These are phyloP conservation scores for Cinchona pubescens DNA, from an alignment of 257 asterid genomes.

Conservation along the genomic window DNA sequence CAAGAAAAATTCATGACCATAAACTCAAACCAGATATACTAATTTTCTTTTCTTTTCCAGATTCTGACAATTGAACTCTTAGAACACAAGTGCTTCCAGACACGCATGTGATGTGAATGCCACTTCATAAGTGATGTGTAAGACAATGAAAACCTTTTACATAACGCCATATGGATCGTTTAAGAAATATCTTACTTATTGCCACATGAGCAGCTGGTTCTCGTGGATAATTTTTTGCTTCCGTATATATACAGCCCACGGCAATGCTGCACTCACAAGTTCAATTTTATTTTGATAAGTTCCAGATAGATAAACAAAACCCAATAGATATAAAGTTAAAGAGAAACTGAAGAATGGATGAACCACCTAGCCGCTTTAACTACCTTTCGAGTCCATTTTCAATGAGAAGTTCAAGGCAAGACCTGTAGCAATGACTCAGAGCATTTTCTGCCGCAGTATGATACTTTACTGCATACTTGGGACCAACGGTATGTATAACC, in stretches of 20 bases:
- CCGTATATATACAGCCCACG: constrained; percentile 91
- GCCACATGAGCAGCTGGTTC: constrained; percentile 99
- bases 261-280: constrained; percentile 70
- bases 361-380: constrained; percentile 19
- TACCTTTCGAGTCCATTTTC: constrained; percentile 68
- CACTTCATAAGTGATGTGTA: neutral
- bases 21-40: neutral
- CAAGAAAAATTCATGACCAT: neutral
- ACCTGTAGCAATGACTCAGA: constrained; percentile 90
- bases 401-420: constrained; percentile 44
- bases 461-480: constrained; percentile 92
- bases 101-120: neutral
- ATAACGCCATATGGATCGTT: neutral
- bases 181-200: constrained; percentile 56
- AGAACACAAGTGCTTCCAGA: neutral
- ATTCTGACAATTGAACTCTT: neutral
- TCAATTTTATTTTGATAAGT: constrained; percentile 15
- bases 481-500: constrained; percentile 98
- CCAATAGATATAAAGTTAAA: constrained; percentile 9
- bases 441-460: constrained; percentile 99
- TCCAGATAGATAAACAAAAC: constrained; percentile 5
- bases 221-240: constrained; percentile 90
- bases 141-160: neutral
- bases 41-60: neutral
- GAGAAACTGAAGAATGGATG: constrained; percentile 17